Base-by-base conservation (phyloP, 1,284 basidiomycete species). In the Fomes fomentarius region DNA sequence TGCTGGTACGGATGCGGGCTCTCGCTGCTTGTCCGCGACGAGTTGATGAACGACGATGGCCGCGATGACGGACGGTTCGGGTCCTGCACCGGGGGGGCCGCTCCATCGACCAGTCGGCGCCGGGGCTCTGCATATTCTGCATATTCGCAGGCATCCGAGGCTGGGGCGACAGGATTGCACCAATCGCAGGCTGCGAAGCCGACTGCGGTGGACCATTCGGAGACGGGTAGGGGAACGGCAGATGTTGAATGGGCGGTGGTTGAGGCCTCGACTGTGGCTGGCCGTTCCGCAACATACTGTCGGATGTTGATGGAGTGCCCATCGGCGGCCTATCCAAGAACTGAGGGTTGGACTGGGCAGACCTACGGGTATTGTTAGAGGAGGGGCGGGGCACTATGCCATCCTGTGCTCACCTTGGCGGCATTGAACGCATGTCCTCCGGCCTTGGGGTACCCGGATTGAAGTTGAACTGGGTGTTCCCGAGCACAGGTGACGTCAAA, bases 41-140 rank as follows among this genome's bases (percentile, higher is more conserved):
- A 64, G 48, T 78, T 79, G 49, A 77, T 71, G 62, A 78, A 85
- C 28, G 87, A 87, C 34, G 76, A 71, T 21, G 87, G 84, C 47
- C 86, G 76, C 53, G 78, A 72, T 11, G 80, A 69, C 34, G 76
- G 70, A 50, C 74, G 71, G 56, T 72, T 74, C 35, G 75, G 71
- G 43, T 66, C 65, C 54, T 61, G 63, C 50, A 67, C 61, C 47
- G 74, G 75, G 45, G 70, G 30, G 79, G 70, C 39, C 79, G 78
- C 38, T 80, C 77, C 28, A 74, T 67, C 38, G 69, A 61, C 82
- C 83, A 86, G 26, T 86, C 82, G 35, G 76, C 75, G 53, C 75
- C 71, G 68, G 77, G 61, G 65, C 75, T 56, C 67, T 77, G 71
- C 25, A 64, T 77, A 53, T 67, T 66, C 54, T 61, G 59, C 53